Percentiles rank a stretch among this genome's conserved stretches.
phyloP scores from a whole-genome alignment of 2,329 filamentous ascomycete species.

The Apiospora koreana region DNA sequence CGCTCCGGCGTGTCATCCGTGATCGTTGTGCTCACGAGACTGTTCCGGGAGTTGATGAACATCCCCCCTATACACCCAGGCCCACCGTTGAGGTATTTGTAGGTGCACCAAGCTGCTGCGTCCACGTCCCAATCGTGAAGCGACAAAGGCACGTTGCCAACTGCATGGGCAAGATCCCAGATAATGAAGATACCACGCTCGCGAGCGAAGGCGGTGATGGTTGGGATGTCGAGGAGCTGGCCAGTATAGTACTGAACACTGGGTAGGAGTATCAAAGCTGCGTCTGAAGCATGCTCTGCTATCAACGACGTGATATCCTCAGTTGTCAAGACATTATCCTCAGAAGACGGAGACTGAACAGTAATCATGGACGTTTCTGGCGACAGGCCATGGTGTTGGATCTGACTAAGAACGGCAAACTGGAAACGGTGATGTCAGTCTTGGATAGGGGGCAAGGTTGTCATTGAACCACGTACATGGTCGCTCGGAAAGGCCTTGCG shows the following conservation, averaged over 20 bases:
- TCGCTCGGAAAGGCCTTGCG: slow-evolving; percentile 81
- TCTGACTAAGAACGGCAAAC: slow-evolving; percentile 78
- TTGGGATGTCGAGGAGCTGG: slow-evolving; percentile 72
- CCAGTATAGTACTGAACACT: slow-evolving; percentile 83
- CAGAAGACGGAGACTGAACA: slow-evolving; percentile 56
- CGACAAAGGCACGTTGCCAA: slow-evolving; percentile 71
- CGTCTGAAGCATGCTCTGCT: slow-evolving; percentile 62
- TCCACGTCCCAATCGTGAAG: slow-evolving; percentile 80
- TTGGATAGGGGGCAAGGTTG: slow-evolving; percentile 21
- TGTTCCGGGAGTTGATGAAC: slow-evolving; percentile 72
- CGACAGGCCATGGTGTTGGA: slow-evolving; percentile 65
- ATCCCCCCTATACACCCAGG: slow-evolving; percentile 73
- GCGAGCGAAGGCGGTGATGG: slow-evolving; percentile 72
- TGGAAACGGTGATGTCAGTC: slow-evolving; percentile 32
- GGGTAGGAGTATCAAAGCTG: slow-evolving; percentile 72
- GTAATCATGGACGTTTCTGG: slow-evolving; percentile 67
- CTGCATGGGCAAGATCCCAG: slow-evolving; percentile 81
- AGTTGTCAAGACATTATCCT: slow-evolving; percentile 60
- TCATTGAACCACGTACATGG: slow-evolving; percentile 54
- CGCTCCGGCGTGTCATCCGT: slow-evolving; percentile 35
- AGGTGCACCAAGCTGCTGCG: slow-evolving; percentile 77
- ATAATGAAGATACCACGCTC: slow-evolving; percentile 67
- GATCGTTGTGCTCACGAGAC: slow-evolving; percentile 37
- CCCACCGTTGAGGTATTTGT: slow-evolving; percentile 81
- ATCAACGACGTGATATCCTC: slow-evolving; percentile 69